phyloP scores from a whole-genome alignment of 148 eudicot species.

The Heliosperma pusillum region DNA sequence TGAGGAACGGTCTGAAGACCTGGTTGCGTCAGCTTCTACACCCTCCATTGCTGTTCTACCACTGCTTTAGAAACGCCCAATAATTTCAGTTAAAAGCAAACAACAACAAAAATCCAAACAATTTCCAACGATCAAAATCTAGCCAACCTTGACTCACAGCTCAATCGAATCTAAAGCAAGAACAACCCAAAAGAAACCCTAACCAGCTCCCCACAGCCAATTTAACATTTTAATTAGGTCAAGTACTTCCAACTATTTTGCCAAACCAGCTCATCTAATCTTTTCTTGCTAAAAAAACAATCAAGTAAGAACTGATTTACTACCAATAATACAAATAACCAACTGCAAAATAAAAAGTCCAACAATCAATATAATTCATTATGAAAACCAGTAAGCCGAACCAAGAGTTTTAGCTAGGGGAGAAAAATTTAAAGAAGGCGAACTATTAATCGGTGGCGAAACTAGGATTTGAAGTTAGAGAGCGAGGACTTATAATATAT shows the following conservation, averaged over 20 bases:
- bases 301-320: not conserved
- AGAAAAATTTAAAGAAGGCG: too few species aligned
- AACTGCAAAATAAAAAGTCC: too few species aligned
- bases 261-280: not conserved
- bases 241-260: not conserved
- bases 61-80: not conserved
- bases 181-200: not conserved
- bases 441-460: too few species aligned
- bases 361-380: too few species aligned
- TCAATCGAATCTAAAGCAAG: not conserved
- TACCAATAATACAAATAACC: not conserved
- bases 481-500: too few species aligned
- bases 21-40: slow-evolving; percentile 11
- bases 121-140: not conserved
- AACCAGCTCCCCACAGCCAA: not conserved
- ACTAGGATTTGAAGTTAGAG: too few species aligned
- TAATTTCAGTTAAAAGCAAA: not conserved
- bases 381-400: too few species aligned
- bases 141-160: not conserved
- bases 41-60: slow-evolving; percentile 24
- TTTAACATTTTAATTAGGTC: not conserved
- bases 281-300: not conserved
- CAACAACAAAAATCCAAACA: not conserved
- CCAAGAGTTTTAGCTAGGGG: too few species aligned
- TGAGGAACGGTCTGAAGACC: slow-evolving; percentile 5